Evolutionary conservation across 208 protist species (phyloP).

Genomic region (Trypanosomatidae sp.): DNA sequence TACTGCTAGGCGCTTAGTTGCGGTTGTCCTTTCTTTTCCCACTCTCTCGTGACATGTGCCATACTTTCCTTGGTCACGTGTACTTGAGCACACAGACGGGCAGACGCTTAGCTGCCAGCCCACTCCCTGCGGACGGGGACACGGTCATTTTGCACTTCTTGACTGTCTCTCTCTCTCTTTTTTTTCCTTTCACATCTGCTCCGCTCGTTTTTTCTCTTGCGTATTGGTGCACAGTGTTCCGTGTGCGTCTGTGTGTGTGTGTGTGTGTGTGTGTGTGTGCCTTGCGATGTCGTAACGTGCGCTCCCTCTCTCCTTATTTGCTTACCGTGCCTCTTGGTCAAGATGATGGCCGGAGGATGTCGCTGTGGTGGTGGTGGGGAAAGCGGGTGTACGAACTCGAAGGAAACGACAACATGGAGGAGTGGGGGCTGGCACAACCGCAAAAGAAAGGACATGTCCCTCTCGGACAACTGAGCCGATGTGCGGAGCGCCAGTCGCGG

Average conservation of each 20-base stretch:
- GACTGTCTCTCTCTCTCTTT: not conserved
- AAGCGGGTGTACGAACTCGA: not conserved
- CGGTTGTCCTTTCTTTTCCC: not conserved
- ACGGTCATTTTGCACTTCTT: not conserved
- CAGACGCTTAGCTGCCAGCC: too few relatives aligned
- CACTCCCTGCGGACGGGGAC: too few relatives aligned
- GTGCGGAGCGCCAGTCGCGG: not conserved
- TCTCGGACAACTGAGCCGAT: not conserved
- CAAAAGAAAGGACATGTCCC: too few relatives aligned
- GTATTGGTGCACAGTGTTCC: not conserved
- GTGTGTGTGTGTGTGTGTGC: not conserved
- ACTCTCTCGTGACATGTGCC: not conserved
- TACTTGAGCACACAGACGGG: not conserved
- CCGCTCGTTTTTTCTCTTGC: not conserved
- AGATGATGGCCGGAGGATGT: not conserved
- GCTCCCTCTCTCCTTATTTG: not conserved
- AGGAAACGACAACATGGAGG: not conserved
- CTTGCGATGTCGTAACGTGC: not conserved
- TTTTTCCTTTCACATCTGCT: conserved; percentile 1
- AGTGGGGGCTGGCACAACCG: not conserved
- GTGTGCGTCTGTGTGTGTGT: not conserved
- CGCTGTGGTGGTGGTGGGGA: not conserved
- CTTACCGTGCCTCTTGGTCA: not conserved
- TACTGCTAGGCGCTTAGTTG: not conserved
- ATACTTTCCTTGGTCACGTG: not conserved